Evolutionary conservation across 768 basidiomycete genomes (phyloP).

Genomic region (Boletus patriciae): DNA sequence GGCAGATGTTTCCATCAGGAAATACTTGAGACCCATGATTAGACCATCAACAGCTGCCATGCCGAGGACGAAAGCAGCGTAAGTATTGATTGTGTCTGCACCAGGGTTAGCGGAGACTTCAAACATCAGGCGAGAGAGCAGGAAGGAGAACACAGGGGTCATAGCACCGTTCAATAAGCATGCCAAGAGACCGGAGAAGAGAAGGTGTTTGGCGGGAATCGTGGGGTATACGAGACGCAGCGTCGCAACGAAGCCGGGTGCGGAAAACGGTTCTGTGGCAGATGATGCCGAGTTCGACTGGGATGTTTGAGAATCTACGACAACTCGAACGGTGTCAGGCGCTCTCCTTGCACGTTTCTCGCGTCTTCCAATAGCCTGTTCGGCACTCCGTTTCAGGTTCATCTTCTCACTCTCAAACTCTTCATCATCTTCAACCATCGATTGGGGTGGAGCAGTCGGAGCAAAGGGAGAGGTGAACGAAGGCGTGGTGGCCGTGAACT

Average conservation of each 20-base stretch:
- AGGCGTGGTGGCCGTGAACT: conserved; percentile 60
- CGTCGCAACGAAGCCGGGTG: conserved; percentile 36
- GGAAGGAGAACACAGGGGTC: conserved; percentile 90
- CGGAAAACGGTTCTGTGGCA: background rate
- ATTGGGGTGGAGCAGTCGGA: background rate
- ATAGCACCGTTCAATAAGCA: conserved; percentile 75
- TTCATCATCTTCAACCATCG: conserved; percentile 37
- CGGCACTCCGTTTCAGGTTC: conserved; percentile 41
- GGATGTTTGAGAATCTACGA: conserved; percentile 6
- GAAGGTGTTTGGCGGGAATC: conserved; percentile 69
- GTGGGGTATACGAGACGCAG: conserved; percentile 62
- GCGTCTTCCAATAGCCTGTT: conserved; percentile 39
- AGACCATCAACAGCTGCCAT: conserved; percentile 77
- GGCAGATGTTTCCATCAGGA: conserved; percentile 72
- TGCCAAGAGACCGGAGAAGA: conserved; percentile 68
- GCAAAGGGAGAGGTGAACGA: conserved; percentile 33
- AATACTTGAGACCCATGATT: conserved; percentile 73
- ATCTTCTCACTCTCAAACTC: conserved; percentile 48
- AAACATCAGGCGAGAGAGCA: conserved; percentile 79
- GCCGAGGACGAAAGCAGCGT: conserved; percentile 70
- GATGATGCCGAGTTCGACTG: conserved; percentile 1
- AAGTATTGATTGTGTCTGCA: conserved; percentile 63
- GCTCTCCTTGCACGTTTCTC: conserved; percentile 25
- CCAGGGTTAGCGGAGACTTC: conserved; percentile 72
- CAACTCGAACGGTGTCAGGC: background rate